A percentile compares a stretch with the other conserved stretches of the same genome.
Conservation (phyloP, 1,284 basidiomycete genomes). For the Thecaphora thlaspeos region DNA sequence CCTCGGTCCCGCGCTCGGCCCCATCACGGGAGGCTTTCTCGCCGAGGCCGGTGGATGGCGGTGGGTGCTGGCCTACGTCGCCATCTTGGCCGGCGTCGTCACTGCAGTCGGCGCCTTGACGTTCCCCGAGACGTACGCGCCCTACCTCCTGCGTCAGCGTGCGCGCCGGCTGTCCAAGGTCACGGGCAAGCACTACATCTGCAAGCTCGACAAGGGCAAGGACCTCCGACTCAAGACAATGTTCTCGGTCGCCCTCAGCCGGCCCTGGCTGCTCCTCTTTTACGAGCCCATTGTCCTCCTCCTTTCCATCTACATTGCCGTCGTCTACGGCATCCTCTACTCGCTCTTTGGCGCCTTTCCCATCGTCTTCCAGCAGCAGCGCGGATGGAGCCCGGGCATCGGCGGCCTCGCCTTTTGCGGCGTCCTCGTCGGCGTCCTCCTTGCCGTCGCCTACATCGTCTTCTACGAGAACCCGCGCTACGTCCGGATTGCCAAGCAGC, state of each 20-base stretch:
- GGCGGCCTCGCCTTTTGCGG: conserved; percentile 56
- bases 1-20: conserved; percentile 65
- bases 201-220: conserved; percentile 47
- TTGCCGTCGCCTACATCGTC: conserved; percentile 39
- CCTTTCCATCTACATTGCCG: conserved; percentile 73
- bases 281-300: conserved; percentile 76
- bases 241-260: conserved; percentile 41
- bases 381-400: conserved; percentile 48
- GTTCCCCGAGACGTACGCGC: conserved; percentile 69
- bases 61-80: conserved; percentile 74
- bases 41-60: conserved; percentile 64
- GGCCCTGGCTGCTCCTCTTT: conserved; percentile 61
- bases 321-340: conserved; percentile 64
- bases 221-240: conserved; percentile 31
- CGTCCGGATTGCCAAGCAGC: conserved; percentile 26
- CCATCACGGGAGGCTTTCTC: conserved; percentile 60
- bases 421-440: conserved; percentile 54
- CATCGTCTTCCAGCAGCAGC: conserved; percentile 49
- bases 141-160: conserved; percentile 44
- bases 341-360: conserved; percentile 55
- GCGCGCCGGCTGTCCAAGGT: conserved; percentile 38
- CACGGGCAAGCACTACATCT: conserved; percentile 50
- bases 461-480: conserved; percentile 48
- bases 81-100: conserved; percentile 66
- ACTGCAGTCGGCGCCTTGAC: conserved; percentile 66